Base-by-base conservation (phyloP, 805 yeast genomes). In the Ogataea trehalophila region DNA sequence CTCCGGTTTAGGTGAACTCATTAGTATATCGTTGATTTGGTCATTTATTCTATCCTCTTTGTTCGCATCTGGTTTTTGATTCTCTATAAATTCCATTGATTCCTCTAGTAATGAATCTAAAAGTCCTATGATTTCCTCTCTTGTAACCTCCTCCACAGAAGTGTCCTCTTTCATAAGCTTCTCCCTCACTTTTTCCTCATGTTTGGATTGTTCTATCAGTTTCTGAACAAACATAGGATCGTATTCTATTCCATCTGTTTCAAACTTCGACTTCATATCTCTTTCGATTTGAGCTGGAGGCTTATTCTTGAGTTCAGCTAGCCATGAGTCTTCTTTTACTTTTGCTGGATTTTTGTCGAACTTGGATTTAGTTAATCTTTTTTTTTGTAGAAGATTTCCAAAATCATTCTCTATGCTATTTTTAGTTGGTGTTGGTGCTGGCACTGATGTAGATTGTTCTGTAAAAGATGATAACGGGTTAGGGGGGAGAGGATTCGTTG, bases 81-180 rank as follows among this genome's bases (percentile, higher is more conserved):
- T 39, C 4, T 41, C 39, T 13, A 63, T 20, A 33, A 52, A 44
- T 18, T 47, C 51, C 11, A 37, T 22, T 13, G 64, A 56, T 45
- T 63, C 67, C 16, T 51, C 47, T 5, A 64, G 53, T 31, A 64
- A 39, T 66, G 64, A 59, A 26, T 63, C 67, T 15, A 63, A 37
- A 43, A 55, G 57, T 1, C 37, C 41, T 11, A 49, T 43, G 29
- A 63, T 41, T 46, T 63, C 64, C 13, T 56, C 55, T 33, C 49
- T 41, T 15, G 53, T 47, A 17, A 59, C 40, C 33, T 56, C 47
- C 5, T 51, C 44, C 8, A 52, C 47, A 4, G 54, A 48, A 15
- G 41, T 47, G 31, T 37, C 58, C 44, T 47, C 55, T 47, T 36
- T 47, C 41, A 26, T 42, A 15, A 50, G 50, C 42, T 36, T 51